Evolutionary conservation across 169 alveolate species (phyloP), one percentile per base, ranked within the genome.

Genomic region (Plasmodium chabaudi): DNA sequence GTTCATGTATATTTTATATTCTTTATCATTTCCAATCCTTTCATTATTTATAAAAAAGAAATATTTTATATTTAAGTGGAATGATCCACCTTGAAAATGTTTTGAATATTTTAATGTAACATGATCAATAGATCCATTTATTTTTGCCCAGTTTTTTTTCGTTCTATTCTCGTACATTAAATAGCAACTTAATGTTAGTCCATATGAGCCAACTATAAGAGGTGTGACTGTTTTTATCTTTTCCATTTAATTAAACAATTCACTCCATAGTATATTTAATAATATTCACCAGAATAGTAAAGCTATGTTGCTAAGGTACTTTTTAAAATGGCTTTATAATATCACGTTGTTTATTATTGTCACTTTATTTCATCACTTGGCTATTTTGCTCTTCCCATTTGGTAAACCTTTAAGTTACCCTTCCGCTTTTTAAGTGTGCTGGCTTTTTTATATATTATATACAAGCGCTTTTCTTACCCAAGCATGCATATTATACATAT

Each of bases 191-290:
- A 86, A 19, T 2, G 73, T 15, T 63, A 86, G 60, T 39, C 91
- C 91, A 34, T 53, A 86, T 1, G 91, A 59, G 15, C 87, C 91
- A 19, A 86, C 73, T 12, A 70, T 55, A 25, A 86, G 72, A 9
- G 91, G 88, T 21, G 61, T 27, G 25, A 46, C 15, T 27, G 88
- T 64, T 77, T 64, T 77, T 49, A 51, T 23, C 46, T 25, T 42
- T 53, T 77, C 88, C 88, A 77, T 77, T 25, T 61, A 15, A 13
- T 51, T 51, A 6, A 12, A 51, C 7, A 51, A 15, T 51, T 13
- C 19, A 15, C 17, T 7, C 42, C 42, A 34, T 34, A 34, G 42
- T 34, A 34, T 3, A 34, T 34, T 34, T 34, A 34, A 34, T 34
- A 34, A 34, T 34, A 34, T 34, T 34, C 42, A 34, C 4, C 42